Evolutionary conservation across 495 filamentous ascomycete genomes (phyloP), one percentile per base, ranked within the genome.

Genomic region (Bathelium albidoporum): DNA sequence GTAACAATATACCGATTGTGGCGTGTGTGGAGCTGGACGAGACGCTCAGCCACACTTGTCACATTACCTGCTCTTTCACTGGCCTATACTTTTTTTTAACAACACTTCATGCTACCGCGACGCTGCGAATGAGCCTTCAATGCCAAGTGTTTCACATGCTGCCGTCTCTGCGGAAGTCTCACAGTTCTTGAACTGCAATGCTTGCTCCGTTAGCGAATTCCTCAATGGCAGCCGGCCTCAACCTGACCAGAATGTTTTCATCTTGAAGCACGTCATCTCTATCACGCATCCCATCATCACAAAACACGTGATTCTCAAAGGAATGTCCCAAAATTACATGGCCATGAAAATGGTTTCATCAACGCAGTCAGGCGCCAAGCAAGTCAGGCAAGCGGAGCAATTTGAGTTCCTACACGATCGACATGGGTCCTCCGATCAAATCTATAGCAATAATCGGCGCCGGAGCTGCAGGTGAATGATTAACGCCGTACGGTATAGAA

Each of bases 401-500:
- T 39, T 39, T 39, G 34, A 14, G 34, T 14, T 39, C 5, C 34
- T 39, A 39, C 34, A 39, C 34, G 34, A 39, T 39, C 34, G 34
- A 39, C 34, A 39, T 39, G 34, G 34, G 34, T 39, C 5, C 43
- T 49, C 31, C 53, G 36, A 75, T 80, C 65, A 79, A 73, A 62
- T 80, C 77, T 1, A 78, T 82, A 1, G 79, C 80, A 4, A 75
- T 82, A 41, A 79, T 82, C 49, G 80, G 80, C 2, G 80, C 80
- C 1, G 80, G 80, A 9, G 79, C 80, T 24, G 69, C 77, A 60
- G 80, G 78, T 80, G 74, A 41, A 64, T 52, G n/a, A 41, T 52
- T 1, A 20, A 7, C 14, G 41, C 43, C n/a, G 3, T 3, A 49
- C 20, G 4, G n/a, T 20, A 20, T 49, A 49, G 43, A 39, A 39